A percentile compares a stretch with the other conserved stretches of the same genome.
Evolutionary conservation across 176 grass and related monocot species (phyloP).

Genomic region (Stipa capillata): DNA sequence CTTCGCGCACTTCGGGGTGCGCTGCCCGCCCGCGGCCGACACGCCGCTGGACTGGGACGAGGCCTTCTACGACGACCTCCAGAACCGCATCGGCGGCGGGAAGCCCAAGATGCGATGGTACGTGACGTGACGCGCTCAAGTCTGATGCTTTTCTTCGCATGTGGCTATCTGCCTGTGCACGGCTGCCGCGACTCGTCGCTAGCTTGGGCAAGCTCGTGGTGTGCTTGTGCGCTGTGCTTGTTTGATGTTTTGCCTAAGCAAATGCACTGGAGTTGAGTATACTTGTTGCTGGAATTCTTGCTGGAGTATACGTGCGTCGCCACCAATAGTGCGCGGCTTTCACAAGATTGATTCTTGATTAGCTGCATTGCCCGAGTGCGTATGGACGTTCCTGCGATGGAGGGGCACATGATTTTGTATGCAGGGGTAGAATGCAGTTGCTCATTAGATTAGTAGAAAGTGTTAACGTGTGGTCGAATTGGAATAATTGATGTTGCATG

Average conservation of each 20-base stretch:
- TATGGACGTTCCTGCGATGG: background rate
- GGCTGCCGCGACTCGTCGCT: background rate
- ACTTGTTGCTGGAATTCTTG: no score
- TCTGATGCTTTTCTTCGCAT: background rate
- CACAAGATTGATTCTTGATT: background rate
- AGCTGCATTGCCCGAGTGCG: background rate
- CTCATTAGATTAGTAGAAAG: background rate
- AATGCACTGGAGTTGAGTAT: no score
- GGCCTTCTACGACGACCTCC: slow-evolving; percentile 80
- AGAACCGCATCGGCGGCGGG: slow-evolving; percentile 86
- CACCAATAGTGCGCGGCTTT: no score
- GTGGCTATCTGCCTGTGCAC: background rate
- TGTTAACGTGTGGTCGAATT: background rate
- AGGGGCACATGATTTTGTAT: background rate
- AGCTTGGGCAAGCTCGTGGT: background rate
- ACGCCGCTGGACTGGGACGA: slow-evolving; percentile 54
- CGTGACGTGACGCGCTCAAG: background rate
- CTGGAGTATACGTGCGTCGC: no score
- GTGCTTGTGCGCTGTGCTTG: background rate
- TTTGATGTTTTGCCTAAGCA: background rate
- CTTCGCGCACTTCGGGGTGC: slow-evolving; percentile 72
- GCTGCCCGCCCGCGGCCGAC: slow-evolving; percentile 37
- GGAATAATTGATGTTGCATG: background rate
- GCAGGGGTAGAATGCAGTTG: no score
- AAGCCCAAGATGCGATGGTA: slow-evolving; percentile 99